Evolutionary conservation across 179 eudicot genomes (phyloP), one percentile per base, ranked within the genome.

Genomic region (Beta lomatogona): DNA sequence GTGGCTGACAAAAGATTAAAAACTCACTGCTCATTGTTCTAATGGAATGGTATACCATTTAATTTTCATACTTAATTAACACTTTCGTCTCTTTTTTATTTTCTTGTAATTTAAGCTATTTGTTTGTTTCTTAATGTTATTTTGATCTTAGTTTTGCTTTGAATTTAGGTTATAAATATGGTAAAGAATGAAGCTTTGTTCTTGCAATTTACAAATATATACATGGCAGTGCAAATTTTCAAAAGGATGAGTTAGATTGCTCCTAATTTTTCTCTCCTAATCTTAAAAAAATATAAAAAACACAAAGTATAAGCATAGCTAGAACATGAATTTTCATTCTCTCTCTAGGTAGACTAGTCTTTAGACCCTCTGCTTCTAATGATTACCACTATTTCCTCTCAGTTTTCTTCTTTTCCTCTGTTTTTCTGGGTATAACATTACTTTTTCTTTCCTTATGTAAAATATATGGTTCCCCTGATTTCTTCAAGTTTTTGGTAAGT

Each of bases 1-100:
- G 90, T 88, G 92, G 89, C 89, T 86, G 86, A 85, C 92, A 88
- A 84, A 80, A 91, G 85, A 82, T 83, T 8, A 4, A 4, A 71
- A 21, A 59, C 1, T 0, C 86, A 88, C 90, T 84, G 82, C 88
- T 89, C 92, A 89, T 88, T 85, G 81, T 83, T 89, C 36, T 58
- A 22, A 65, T 82, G 54, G 71, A 5, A 36, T 77, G 75, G 53
- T 10, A 19, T 58, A 10, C 58, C 76, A 50, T 25, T 73, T 73
- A 28, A 25, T 25, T 55, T 16, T 28, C 31, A 4, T 82, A 58
- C 53, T 36, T 70, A 9, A 60, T 77, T 22, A 46, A n/a, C n/a
- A n/a, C n/a, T n/a, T n/a, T n/a, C n/a, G n/a, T n/a, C n/a, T n/a
- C n/a, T n/a, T n/a, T n/a, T n/a, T n/a, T n/a, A 36, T 36, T 36